phyloP scores from a whole-genome alignment of 805 yeast species.

The Cyberlindnera veronae region DNA sequence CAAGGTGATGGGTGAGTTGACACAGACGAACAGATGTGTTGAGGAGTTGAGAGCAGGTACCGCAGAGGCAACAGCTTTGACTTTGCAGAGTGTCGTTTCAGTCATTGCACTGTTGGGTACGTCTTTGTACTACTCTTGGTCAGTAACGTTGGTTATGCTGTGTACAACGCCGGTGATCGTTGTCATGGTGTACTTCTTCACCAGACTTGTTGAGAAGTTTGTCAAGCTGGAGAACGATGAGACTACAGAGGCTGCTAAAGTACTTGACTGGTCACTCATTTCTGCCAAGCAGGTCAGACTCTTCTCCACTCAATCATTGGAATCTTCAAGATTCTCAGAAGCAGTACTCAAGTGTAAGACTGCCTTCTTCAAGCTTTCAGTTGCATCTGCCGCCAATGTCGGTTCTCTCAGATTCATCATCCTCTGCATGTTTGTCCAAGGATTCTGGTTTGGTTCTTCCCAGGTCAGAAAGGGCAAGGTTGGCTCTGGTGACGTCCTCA shows the following conservation, averaged over 20 bases:
- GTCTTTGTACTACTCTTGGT: slow-evolving; percentile 80
- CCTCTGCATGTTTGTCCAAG: slow-evolving; percentile 80
- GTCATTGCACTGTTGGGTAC: slow-evolving; percentile 53
- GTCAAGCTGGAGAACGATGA: slow-evolving; percentile 54
- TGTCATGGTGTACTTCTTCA: slow-evolving; percentile 44
- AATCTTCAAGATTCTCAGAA: slow-evolving; percentile 40
- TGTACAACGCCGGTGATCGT: slow-evolving; percentile 70
- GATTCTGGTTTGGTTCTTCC: slow-evolving; percentile 85
- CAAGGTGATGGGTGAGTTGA: slow-evolving; percentile 57
- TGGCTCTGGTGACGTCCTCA: slow-evolving; percentile 61
- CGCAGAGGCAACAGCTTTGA: slow-evolving; percentile 61
- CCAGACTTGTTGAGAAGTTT: slow-evolving; percentile 46
- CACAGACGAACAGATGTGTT: slow-evolving; percentile 65
- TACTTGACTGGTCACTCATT: slow-evolving; percentile 66
- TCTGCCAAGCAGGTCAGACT: slow-evolving; percentile 59
- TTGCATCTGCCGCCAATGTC: slow-evolving; percentile 51
- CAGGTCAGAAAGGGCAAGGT: slow-evolving; percentile 52
- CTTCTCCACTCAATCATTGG: slow-evolving; percentile 53
- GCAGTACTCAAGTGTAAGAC: slow-evolving; percentile 31
- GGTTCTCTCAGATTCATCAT: slow-evolving; percentile 55
- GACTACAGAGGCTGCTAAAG: slow-evolving; percentile 53
- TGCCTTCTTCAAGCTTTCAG: slow-evolving; percentile 41
- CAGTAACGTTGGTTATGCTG: slow-evolving; percentile 72
- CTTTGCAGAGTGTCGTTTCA: slow-evolving; percentile 51
- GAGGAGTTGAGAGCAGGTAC: slow-evolving; percentile 69